Percentiles rank a stretch among this genome's conserved stretches.
Evolutionary conservation across 371 early-diverging fungal genomes (phyloP).

Genomic region (Paramicrosporidium saccamoebae): DNA sequence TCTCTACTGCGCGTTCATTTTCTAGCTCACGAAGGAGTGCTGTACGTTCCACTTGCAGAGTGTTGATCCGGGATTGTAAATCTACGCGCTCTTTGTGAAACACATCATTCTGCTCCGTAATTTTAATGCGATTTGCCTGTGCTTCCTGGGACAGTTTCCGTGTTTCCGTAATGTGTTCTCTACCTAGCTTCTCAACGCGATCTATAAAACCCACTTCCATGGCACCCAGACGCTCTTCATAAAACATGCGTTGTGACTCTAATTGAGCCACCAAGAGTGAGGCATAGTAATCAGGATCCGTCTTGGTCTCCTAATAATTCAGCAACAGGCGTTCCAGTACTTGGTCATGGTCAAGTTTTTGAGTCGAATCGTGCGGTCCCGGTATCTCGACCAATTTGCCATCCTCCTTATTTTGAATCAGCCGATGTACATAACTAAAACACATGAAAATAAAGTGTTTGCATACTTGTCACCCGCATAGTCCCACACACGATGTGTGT

Average conservation of each 20-base stretch:
- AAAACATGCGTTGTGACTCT: slow-evolving; percentile 47
- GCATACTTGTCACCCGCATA: slow-evolving; percentile 62
- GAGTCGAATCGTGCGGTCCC: slow-evolving; percentile 7
- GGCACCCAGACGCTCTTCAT: slow-evolving; percentile 26
- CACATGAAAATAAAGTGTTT: not conserved
- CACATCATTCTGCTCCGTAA: too few relatives aligned
- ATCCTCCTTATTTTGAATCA: slow-evolving; percentile 53
- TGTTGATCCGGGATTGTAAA: too few relatives aligned
- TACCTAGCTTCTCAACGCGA: too few relatives aligned
- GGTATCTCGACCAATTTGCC: slow-evolving; percentile 67
- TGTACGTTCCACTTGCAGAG: too few relatives aligned
- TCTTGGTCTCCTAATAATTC: slow-evolving; percentile 27
- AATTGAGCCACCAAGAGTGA: slow-evolving; percentile 35
- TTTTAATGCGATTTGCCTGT: too few relatives aligned
- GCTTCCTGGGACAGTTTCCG: too few relatives aligned
- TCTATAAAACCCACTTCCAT: too few relatives aligned
- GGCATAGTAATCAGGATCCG: slow-evolving; percentile 30
- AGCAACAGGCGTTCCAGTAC: slow-evolving; percentile 1
- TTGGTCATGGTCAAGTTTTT: slow-evolving; percentile 1
- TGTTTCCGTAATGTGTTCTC: too few relatives aligned
- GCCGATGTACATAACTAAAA: slow-evolving; percentile 38
- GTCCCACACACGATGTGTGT: slow-evolving; percentile 85
- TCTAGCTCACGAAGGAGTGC: too few relatives aligned
- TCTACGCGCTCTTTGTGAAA: too few relatives aligned
- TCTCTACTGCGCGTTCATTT: too few relatives aligned